Evolutionary conservation across 495 filamentous ascomycete species (phyloP).

Genomic region (Neurospora tetraspora): DNA sequence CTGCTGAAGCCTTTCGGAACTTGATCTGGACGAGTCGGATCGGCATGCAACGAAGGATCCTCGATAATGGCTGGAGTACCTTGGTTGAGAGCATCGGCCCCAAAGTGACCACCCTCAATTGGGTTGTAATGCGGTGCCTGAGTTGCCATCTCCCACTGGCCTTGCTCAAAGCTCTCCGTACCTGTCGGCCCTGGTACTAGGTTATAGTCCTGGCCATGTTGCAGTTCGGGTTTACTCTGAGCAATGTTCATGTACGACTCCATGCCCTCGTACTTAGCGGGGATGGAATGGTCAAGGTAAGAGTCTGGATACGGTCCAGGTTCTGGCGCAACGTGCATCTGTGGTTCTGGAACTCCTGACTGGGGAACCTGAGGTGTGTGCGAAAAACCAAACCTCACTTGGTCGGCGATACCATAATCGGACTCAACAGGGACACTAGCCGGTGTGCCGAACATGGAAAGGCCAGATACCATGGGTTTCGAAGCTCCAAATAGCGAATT

Average conservation of each 20-base stretch:
- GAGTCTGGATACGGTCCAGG: constrained; percentile 15
- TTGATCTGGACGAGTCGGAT: neutral
- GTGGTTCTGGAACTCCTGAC: neutral
- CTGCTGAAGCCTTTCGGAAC: constrained; percentile 18
- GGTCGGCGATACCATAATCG: constrained; percentile 14
- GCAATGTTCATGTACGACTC: constrained; percentile 3
- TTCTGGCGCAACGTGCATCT: neutral
- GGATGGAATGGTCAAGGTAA: constrained; percentile 10
- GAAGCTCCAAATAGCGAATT: constrained; percentile 7
- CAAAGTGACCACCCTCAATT: constrained; percentile 19
- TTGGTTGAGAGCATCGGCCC: constrained; percentile 12
- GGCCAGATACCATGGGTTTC: constrained; percentile 2
- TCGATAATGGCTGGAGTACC: constrained; percentile 2
- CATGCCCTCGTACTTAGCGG: constrained; percentile 10
- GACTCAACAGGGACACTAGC: constrained; percentile 7
- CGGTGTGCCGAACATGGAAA: constrained; percentile 18
- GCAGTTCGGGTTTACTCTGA: constrained; percentile 3
- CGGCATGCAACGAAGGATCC: constrained; percentile 4
- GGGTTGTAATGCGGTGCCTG: constrained; percentile 15
- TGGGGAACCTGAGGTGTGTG: constrained; percentile 15
- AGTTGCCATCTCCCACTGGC: constrained; percentile 16
- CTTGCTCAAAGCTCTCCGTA: constrained; percentile 9
- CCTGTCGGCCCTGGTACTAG: constrained; percentile 1
- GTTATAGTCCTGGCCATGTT: neutral
- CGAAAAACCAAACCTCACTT: constrained; percentile 26